Conservation (phyloP, 2,329 filamentous ascomycete species). For the Nannizziopsis barbatae region DNA sequence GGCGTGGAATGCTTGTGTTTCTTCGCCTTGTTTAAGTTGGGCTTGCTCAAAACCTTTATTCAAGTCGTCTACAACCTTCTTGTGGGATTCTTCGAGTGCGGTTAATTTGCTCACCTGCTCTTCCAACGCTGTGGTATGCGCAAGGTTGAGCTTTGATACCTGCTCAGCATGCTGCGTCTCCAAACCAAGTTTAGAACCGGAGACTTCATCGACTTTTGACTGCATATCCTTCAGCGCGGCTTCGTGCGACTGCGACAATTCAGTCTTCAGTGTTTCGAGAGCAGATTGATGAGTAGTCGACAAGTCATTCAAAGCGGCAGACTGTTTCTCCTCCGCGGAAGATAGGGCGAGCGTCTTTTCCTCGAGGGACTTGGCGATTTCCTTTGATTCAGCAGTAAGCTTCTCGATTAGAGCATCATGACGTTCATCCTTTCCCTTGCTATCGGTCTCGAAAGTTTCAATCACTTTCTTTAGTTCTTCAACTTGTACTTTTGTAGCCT, state of each 20-base stretch:
- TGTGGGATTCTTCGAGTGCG: slow-evolving; percentile 20
- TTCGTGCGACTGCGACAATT: slow-evolving; percentile 17
- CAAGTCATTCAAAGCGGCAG: slow-evolving; percentile 25
- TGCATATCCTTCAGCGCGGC: slow-evolving; percentile 14
- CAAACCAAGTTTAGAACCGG: slow-evolving; percentile 7
- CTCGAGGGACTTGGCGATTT: slow-evolving; percentile 27
- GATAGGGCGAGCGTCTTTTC: slow-evolving; percentile 25
- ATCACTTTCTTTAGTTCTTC: slow-evolving; percentile 30
- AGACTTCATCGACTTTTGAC: slow-evolving; percentile 15
- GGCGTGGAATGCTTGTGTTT: slow-evolving; percentile 28
- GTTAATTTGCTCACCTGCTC: slow-evolving; percentile 23
- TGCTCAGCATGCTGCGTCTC: slow-evolving; percentile 12
- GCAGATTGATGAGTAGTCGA: slow-evolving; percentile 28
- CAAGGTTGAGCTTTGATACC: slow-evolving; percentile 14
- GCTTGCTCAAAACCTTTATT: slow-evolving; percentile 28
- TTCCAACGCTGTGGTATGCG: slow-evolving; percentile 19
- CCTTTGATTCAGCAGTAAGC: slow-evolving; percentile 26
- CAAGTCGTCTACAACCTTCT: slow-evolving; percentile 25
- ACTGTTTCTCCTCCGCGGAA: slow-evolving; percentile 25
- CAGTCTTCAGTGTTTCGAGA: slow-evolving; percentile 24
- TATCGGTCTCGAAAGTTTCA: slow-evolving; percentile 27
- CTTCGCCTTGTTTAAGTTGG: slow-evolving; percentile 26
- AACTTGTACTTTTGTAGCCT: slow-evolving; percentile 22
- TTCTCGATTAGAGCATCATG: slow-evolving; percentile 26
- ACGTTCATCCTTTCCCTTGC: slow-evolving; percentile 29